Evolutionary conservation across 352 stramenopile species (phyloP).

Genomic region (Phytophthora kernoviae): DNA sequence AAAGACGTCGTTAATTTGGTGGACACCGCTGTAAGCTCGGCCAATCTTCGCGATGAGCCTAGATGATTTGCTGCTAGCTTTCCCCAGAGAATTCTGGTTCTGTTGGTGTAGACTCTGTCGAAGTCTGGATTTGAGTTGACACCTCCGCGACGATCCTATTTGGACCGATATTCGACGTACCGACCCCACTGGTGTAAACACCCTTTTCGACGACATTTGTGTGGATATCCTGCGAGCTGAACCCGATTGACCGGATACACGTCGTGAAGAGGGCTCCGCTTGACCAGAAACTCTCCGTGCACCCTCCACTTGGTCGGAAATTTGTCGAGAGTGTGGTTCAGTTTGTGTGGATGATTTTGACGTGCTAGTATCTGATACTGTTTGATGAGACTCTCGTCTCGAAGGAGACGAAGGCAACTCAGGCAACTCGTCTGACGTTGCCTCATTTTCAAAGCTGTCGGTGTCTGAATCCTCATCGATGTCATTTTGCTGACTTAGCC

Average conservation of each 20-base stretch:
- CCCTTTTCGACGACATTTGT: slow-evolving; percentile 14
- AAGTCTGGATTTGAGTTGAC: slow-evolving; percentile 13
- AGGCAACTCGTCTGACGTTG: slow-evolving; percentile 7
- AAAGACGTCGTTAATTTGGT: slow-evolving; percentile 15
- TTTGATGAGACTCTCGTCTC: slow-evolving; percentile 13
- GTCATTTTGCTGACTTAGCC: slow-evolving; percentile 15
- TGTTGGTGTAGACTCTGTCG: neutral
- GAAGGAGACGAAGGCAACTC: slow-evolving; percentile 12
- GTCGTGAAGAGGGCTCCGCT: slow-evolving; percentile 6
- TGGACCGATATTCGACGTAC: neutral
- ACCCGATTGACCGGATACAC: slow-evolving; percentile 5
- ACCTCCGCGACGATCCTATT: slow-evolving; percentile 5
- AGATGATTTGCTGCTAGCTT: slow-evolving; percentile 9
- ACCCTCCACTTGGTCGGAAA: slow-evolving; percentile 5
- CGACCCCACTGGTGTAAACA: slow-evolving; percentile 3
- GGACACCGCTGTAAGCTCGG: slow-evolving; percentile 18
- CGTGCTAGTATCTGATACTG: neutral
- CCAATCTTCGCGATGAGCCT: slow-evolving; percentile 23
- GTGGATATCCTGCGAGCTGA: slow-evolving; percentile 11
- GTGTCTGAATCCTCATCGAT: slow-evolving; percentile 23
- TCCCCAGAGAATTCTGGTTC: neutral
- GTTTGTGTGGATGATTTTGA: slow-evolving; percentile 5
- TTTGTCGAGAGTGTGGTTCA: slow-evolving; percentile 5
- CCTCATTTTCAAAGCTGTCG: slow-evolving; percentile 29
- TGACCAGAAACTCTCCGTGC: slow-evolving; percentile 9